Percentiles rank a stretch among this genome's conserved stretches.
These are phyloP conservation scores for Teunomyces aglyptinius DNA, from an alignment of 805 yeast species.

Conservation along the genomic window DNA sequence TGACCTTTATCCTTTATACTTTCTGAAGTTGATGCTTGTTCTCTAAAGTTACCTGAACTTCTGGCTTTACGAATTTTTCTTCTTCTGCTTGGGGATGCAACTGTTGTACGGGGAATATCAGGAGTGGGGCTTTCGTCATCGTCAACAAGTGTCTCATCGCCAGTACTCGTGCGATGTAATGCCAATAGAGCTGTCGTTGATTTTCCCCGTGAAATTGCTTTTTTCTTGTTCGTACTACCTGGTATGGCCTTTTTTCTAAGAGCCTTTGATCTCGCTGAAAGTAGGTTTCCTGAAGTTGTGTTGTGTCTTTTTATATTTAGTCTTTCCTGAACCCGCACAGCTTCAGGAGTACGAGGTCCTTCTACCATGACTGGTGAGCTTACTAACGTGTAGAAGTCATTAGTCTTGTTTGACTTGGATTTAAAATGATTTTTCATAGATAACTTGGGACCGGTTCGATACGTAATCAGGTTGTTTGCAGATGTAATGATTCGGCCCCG, in stretches of 20 bases:
- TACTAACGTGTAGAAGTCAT: constrained; percentile 15
- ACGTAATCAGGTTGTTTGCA: constrained; percentile 15
- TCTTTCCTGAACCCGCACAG: constrained; percentile 9
- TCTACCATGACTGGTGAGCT: constrained; percentile 21
- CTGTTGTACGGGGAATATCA: not conserved
- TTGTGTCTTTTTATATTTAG: constrained; percentile 26
- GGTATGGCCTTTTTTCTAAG: constrained; percentile 13
- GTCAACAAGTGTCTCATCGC: constrained; percentile 13
- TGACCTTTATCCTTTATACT: not conserved
- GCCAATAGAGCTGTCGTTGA: constrained; percentile 20
- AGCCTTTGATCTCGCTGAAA: not conserved
- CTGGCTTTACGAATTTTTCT: constrained; percentile 28
- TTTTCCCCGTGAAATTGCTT: constrained; percentile 14
- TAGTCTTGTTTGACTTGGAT: constrained; percentile 4
- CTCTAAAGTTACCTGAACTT: constrained; percentile 33
- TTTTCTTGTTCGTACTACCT: constrained; percentile 11
- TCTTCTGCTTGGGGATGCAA: not conserved
- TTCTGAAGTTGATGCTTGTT: constrained; percentile 5
- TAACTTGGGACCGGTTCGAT: not conserved
- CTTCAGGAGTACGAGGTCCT: constrained; percentile 8
- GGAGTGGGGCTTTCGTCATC: constrained; percentile 8
- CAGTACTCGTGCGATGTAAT: constrained; percentile 3
- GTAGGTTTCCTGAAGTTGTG: constrained; percentile 7
- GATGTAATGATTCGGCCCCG: constrained; percentile 57
- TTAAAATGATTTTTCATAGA: constrained; percentile 4